phyloP scores from a whole-genome alignment of 2,329 filamentous ascomycete species.

The Hypoxylon sp. region DNA sequence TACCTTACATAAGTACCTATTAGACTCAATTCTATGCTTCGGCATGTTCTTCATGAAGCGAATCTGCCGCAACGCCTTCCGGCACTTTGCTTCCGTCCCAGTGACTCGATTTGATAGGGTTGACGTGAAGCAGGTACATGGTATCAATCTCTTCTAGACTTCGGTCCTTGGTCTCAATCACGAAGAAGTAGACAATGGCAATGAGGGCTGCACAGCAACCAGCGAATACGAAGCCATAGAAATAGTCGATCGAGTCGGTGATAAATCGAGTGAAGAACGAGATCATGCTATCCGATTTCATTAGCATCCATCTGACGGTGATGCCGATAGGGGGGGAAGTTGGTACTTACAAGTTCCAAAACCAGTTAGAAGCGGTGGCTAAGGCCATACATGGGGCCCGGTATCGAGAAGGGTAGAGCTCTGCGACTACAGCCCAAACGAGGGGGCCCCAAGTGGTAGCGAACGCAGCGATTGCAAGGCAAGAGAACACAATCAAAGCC shows the following conservation, averaged over 20 bases:
- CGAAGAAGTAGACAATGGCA: slow-evolving; percentile 80
- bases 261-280: slow-evolving; percentile 75
- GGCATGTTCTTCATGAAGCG: slow-evolving; percentile 37
- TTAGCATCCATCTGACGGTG: slow-evolving; percentile 42
- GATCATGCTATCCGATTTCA: slow-evolving; percentile 47
- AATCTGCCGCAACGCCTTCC: slow-evolving; percentile 32
- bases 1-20: not conserved
- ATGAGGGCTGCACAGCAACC: slow-evolving; percentile 75
- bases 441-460: slow-evolving; percentile 80
- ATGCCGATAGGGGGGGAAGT: not conserved
- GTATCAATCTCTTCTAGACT: slow-evolving; percentile 83
- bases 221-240: slow-evolving; percentile 80
- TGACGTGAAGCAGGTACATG: slow-evolving; percentile 75
- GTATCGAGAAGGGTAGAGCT: slow-evolving; percentile 74
- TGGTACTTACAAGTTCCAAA: slow-evolving; percentile 70
- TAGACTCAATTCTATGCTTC: slow-evolving; percentile 22
- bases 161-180: slow-evolving; percentile 80
- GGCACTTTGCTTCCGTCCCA: slow-evolving; percentile 56
- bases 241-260: slow-evolving; percentile 76
- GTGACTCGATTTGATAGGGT: slow-evolving; percentile 63
- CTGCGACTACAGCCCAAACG: slow-evolving; percentile 75
- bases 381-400: slow-evolving; percentile 69
- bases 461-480: slow-evolving; percentile 76
- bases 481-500: slow-evolving; percentile 77
- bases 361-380: slow-evolving; percentile 72